Percentiles rank a stretch among this genome's conserved stretches.
Conservation (phyloP, 1,284 basidiomycete species). For the Tilletiopsis washingtonensis region DNA sequence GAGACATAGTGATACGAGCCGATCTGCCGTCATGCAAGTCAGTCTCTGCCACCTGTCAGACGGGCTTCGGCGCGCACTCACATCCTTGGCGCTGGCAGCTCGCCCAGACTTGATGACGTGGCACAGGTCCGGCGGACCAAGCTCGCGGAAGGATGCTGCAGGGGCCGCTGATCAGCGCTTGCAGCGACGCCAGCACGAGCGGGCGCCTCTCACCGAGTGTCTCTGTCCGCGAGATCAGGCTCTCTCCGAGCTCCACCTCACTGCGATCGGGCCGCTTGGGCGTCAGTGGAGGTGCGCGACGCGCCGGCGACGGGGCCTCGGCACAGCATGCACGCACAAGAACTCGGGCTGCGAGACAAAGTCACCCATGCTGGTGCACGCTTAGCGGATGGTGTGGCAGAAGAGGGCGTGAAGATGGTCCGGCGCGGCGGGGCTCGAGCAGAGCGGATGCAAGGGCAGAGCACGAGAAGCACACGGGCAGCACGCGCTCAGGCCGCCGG, state of each 20-base stretch:
- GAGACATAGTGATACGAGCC: slow-evolving; percentile 56
- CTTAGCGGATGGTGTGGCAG: too few species aligned
- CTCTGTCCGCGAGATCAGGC: slow-evolving; percentile 81
- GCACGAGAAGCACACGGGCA: too few species aligned
- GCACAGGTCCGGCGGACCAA: slow-evolving; percentile 92
- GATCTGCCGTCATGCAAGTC: slow-evolving; percentile 16
- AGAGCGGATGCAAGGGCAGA: too few species aligned
- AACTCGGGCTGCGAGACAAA: slow-evolving; percentile 45
- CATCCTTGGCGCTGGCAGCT: slow-evolving; percentile 72
- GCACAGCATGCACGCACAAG: slow-evolving; percentile 15
- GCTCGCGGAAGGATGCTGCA: slow-evolving; percentile 82
- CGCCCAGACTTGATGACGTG: slow-evolving; percentile 85
- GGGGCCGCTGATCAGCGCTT: background rate
- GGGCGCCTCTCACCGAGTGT: slow-evolving; percentile 62
- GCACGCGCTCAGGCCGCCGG: too few species aligned
- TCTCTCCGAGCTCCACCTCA: slow-evolving; percentile 84
- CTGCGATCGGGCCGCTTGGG: background rate
- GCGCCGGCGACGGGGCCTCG: background rate
- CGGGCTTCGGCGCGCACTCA: slow-evolving; percentile 50
- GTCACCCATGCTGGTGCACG: slow-evolving; percentile 43
- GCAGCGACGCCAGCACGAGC: slow-evolving; percentile 5
- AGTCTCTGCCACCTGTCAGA: background rate
- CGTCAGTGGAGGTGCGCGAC: background rate
- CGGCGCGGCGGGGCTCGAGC: too few species aligned
- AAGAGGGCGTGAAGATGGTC: too few species aligned